These are phyloP conservation scores for Rhododendron simsii DNA, from an alignment of 148 eudicot genomes.

Conservation along the genomic window DNA sequence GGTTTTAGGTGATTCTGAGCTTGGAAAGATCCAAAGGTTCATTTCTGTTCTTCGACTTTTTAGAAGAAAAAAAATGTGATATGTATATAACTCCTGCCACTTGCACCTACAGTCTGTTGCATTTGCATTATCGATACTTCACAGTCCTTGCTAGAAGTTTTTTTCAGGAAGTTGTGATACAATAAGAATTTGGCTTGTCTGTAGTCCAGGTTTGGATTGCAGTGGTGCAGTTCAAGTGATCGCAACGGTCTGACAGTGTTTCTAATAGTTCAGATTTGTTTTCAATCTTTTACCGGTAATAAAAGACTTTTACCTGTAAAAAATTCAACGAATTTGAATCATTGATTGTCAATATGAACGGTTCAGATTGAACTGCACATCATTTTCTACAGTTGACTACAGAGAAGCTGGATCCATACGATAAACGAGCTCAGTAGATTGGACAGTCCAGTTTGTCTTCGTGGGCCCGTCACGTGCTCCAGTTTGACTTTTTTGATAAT, in stretches of 20 bases:
- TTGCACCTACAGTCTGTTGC: background rate
- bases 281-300: no score
- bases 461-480: background rate
- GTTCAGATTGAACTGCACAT: no score
- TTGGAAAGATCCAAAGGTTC: constrained; percentile 10
- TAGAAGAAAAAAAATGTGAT: background rate
- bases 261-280: no score
- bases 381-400: no score
- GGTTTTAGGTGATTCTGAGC: constrained; percentile 1
- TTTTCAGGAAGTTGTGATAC: background rate
- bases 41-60: background rate
- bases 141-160: background rate
- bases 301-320: no score
- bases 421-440: background rate
- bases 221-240: no score
- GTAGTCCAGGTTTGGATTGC: no score
- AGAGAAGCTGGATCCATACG: background rate
- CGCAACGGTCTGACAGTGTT: no score
- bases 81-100: background rate
- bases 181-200: no score
- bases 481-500: background rate
- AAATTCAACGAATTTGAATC: no score
- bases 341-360: no score
- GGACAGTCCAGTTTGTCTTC: background rate
- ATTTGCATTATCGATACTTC: background rate